phyloP scores from a whole-genome alignment of 352 stramenopile species.

The Hyaloperonospora arabidopsidis region DNA sequence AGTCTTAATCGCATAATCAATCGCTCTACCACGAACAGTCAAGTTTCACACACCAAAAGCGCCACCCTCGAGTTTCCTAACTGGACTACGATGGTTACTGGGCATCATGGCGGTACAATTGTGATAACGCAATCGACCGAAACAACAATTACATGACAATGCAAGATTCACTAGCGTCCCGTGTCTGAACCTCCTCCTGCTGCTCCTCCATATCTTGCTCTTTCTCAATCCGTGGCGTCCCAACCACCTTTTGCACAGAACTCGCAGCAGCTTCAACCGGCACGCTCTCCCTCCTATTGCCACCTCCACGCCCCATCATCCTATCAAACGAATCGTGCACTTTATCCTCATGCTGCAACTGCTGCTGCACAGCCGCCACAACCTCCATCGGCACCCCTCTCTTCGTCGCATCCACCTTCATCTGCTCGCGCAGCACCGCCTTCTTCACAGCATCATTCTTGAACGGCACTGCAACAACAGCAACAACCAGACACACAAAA shows the following conservation, averaged over 20 bases:
- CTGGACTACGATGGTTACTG: too few relatives aligned
- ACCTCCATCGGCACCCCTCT: conserved; percentile 57
- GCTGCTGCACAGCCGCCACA: conserved; percentile 38
- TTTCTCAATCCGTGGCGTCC: conserved; percentile 4
- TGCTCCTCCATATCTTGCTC: conserved; percentile 4
- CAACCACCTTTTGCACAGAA: conserved; percentile 3
- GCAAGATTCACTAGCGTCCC: conserved; percentile 12
- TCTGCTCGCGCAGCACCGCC: conserved; percentile 62
- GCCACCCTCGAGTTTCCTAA: too few relatives aligned
- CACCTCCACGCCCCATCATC: conserved; percentile 11
- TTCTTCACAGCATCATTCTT: conserved; percentile 81
- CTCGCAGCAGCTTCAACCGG: neutral
- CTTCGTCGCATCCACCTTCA: conserved; percentile 64
- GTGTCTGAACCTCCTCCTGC: neutral
- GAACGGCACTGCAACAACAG: conserved; percentile 49
- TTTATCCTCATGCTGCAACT: conserved; percentile 30
- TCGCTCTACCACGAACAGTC: too few relatives aligned
- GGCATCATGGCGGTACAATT: too few relatives aligned
- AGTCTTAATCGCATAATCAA: too few relatives aligned
- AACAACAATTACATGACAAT: conserved; percentile 18
- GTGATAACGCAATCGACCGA: too few relatives aligned
- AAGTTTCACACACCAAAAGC: too few relatives aligned
- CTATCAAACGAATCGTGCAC: conserved; percentile 26
- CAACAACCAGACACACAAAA: conserved; percentile 3
- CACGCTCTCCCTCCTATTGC: conserved; percentile 2